Base-by-base conservation (phyloP, 805 yeast species). In the Myxozyma monticola region DNA sequence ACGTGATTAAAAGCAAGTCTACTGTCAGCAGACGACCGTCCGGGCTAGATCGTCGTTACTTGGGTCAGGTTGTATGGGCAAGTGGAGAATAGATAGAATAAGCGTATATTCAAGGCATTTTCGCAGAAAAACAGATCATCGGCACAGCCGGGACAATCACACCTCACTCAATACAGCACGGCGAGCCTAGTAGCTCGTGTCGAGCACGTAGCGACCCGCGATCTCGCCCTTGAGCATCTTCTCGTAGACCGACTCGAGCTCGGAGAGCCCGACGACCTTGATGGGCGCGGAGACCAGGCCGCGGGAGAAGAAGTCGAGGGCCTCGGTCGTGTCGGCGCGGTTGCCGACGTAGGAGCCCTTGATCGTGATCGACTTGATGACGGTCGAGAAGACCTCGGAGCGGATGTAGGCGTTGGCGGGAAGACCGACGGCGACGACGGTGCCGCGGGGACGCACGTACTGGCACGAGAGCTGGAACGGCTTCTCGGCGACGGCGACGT, bases 281-380 rank as follows among this genome's bases (percentile, higher is more conserved):
- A 85, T 81, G 62, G 88, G 86, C 56, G 87, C 78, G 68, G 77
- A 75, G 67, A 84, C 84, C 66, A 80, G 72, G 56, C 90, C 91
- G 68, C 87, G 76, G 61, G 75, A 57, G 71, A 82, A 83, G 77
- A 85, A 84, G 63, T 83, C 86, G 59, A 85, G 71, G 48, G 91
- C 89, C 75, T 85, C 90, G 57, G 83, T 78, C 59, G 91, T 79
- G 72, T 88, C 96, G 59, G 85, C 84, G 73, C 95, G 83, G 80
- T 85, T 85, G 63, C 95, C 96, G 57, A 87, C 95, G 67, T 85
- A 85, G 45, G 95, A 85, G 62, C 93, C 95, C 68, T 76, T 80
- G 66, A 87, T 83, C 65, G 75, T 74, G 68, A 84, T 74, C 51
- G 87, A 79, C 72, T 78, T 84, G 60, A 84, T 83, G 54, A 87